These are phyloP conservation scores for Solanum chaucha DNA, from an alignment of 257 asterid genomes.

Conservation along the genomic window DNA sequence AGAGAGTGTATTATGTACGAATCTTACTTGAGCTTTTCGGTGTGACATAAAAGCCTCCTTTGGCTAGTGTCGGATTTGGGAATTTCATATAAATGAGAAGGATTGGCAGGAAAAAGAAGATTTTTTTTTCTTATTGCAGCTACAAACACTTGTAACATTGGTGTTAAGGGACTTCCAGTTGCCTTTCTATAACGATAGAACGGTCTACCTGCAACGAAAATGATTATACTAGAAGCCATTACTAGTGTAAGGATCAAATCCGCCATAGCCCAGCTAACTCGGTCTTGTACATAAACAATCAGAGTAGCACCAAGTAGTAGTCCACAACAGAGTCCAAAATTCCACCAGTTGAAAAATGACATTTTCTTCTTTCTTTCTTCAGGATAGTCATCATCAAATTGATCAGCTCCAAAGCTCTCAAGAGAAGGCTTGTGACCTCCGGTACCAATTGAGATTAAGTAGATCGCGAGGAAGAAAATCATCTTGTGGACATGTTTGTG, in stretches of 20 bases:
- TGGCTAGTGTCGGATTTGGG: constrained; percentile 23
- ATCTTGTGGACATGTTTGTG: constrained; percentile 5
- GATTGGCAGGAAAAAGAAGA: constrained; percentile 17
- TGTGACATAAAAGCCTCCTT: constrained; percentile 46
- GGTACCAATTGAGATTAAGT: constrained; percentile 42
- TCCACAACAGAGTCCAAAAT: constrained; percentile 52
- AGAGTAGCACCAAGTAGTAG: constrained; percentile 47
- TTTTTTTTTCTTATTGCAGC: constrained; percentile 44
- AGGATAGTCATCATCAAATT: constrained; percentile 42
- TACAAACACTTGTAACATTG: constrained; percentile 58
- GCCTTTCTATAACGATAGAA: constrained; percentile 37
- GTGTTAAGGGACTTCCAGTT: constrained; percentile 64
- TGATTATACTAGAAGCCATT: constrained; percentile 29
- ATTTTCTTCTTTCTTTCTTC: constrained; percentile 35
- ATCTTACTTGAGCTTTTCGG: constrained; percentile 45
- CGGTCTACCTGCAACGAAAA: constrained; percentile 36
- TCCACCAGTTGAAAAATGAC: constrained; percentile 87
- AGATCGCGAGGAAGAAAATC: constrained; percentile 52
- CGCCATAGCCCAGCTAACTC: constrained; percentile 47
- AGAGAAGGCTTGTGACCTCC: constrained; percentile 85
- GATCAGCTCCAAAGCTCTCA: constrained; percentile 71
- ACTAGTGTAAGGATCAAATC: constrained; percentile 48
- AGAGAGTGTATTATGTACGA: too few species aligned
- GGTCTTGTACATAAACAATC: constrained; percentile 55
- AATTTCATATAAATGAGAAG: constrained; percentile 48